Evolutionary conservation across 1,284 basidiomycete species (phyloP).

Genomic region (Schizophyllum amplum): DNA sequence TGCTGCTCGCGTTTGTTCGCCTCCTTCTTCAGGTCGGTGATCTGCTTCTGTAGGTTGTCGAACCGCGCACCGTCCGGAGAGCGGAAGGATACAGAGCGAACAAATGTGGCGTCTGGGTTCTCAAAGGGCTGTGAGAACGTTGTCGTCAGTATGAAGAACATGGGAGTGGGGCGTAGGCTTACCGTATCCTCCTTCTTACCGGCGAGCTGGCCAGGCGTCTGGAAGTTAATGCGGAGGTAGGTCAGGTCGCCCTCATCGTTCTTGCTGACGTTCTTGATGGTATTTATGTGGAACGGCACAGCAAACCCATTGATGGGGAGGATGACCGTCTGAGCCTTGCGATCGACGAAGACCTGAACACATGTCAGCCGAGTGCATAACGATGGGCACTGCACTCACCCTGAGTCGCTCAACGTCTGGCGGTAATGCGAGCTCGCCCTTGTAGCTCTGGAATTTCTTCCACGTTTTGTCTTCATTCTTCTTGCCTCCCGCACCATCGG

Average conservation of each 20-base stretch:
- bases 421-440: constrained; percentile 87
- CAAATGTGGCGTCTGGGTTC: constrained; percentile 94
- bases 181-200: constrained; percentile 99
- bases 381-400: constrained; percentile 35
- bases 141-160: constrained; percentile 1
- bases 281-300: constrained; percentile 98
- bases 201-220: constrained; percentile 94
- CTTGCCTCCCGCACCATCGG: constrained; percentile 63
- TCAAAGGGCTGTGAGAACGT: constrained; percentile 73
- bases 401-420: constrained; percentile 68
- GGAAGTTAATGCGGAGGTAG: constrained; percentile 95
- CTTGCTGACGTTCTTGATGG: constrained; percentile 97
- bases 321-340: constrained; percentile 84
- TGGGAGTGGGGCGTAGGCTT: constrained; percentile 8
- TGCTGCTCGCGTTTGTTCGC: constrained; percentile 97
- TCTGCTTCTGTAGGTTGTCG: constrained; percentile 83
- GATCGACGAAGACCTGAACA: constrained; percentile 81
- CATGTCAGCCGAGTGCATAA: background rate
- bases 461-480: constrained; percentile 82
- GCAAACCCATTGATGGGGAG: constrained; percentile 93
- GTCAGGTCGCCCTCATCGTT: constrained; percentile 96
- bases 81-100: constrained; percentile 92
- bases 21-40: constrained; percentile 93
- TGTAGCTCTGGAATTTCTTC: constrained; percentile 97
- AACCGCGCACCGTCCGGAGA: constrained; percentile 88